Conservation (phyloP, 192 early-diverging fungal species). For the Backusella mclennaniae region DNA sequence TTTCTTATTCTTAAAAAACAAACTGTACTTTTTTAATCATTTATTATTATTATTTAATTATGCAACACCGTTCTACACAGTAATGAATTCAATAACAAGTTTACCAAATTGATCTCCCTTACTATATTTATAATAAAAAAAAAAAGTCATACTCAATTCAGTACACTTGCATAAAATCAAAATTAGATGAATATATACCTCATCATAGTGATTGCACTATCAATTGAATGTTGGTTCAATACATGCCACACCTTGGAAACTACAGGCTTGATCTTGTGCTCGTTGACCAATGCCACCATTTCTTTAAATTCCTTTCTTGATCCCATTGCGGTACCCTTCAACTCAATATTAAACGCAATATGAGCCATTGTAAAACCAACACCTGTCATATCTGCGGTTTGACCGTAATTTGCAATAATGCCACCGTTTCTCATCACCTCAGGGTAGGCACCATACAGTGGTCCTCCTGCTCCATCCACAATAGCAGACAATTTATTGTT, state of each 20-base stretch:
- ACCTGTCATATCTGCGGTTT: conserved; percentile 43
- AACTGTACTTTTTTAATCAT: too few species aligned
- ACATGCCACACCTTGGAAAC: conserved; percentile 55
- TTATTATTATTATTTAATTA: too few species aligned
- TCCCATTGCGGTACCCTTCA: conserved; percentile 66
- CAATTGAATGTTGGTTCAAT: conserved; percentile 24
- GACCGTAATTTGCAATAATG: conserved; percentile 59
- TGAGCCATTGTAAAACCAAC: conserved; percentile 44
- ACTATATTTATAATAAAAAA: background rate
- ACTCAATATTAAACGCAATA: conserved; percentile 58
- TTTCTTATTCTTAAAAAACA: too few species aligned
- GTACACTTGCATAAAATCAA: too few species aligned
- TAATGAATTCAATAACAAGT: conserved; percentile 27
- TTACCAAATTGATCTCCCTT: conserved; percentile 39
- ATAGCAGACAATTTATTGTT: conserved; percentile 47
- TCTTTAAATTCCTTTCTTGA: conserved; percentile 56
- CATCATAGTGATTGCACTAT: conserved; percentile 27
- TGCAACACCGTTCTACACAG: too few species aligned
- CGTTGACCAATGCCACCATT: conserved; percentile 58
- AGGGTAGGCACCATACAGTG: conserved; percentile 37
- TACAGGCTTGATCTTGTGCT: conserved; percentile 56
- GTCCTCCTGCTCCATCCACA: conserved; percentile 68
- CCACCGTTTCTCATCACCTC: conserved; percentile 48
- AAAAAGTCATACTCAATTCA: background rate
- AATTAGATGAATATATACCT: conserved; percentile 14